Evolutionary conservation across 2,329 filamentous ascomycete species (phyloP), one percentile per base, ranked within the genome.

Genomic region (Cadophora malorum): DNA sequence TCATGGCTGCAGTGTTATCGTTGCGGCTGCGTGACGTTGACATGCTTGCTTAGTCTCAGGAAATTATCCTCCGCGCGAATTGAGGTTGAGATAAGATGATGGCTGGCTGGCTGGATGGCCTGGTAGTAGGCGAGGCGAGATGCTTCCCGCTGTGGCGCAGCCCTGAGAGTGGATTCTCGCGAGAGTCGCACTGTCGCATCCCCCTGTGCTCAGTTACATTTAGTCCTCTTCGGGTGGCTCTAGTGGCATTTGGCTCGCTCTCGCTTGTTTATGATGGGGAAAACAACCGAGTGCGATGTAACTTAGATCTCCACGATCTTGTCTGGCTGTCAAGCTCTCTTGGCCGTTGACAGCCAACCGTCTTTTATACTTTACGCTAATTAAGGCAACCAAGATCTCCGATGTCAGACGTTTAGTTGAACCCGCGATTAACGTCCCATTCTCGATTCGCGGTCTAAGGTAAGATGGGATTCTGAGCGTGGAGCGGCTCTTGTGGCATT

Each of bases 201-300:
- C 28, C 28, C 28, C 35, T 38, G 35, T 38, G 35, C 35, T 38
- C 35, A 7, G 35, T 38, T 4, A 38, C 2, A 14, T 38, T 7
- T 14, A 38, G 35, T 9, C 35, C 35, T 45, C 12, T 45, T 45
- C 41, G 16, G 16, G 41, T 16, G 16, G 16, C 9, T 38, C 35
- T 38, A 10, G 9, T 38, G n/a, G 9, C 6, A 41, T 19, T 41
- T 16, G 38, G 8, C 9, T 41, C 33, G 28, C 31, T 41, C n/a
- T 58, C 55, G 33, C 55, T 58, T 58, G 19, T 38, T 59, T 41
- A 12, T 41, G 0, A 28, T 25, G 6, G 35, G 35, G 35, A 33
- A 35, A 10, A 49, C 35, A 45, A 59, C 35, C 56, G 56, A 59
- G 35, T 59, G 2, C 35, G 56, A 59, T 23, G 23, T 19, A n/a